phyloP scores from a whole-genome alignment of 352 stramenopile species.

The Phytopythium aichiense region DNA sequence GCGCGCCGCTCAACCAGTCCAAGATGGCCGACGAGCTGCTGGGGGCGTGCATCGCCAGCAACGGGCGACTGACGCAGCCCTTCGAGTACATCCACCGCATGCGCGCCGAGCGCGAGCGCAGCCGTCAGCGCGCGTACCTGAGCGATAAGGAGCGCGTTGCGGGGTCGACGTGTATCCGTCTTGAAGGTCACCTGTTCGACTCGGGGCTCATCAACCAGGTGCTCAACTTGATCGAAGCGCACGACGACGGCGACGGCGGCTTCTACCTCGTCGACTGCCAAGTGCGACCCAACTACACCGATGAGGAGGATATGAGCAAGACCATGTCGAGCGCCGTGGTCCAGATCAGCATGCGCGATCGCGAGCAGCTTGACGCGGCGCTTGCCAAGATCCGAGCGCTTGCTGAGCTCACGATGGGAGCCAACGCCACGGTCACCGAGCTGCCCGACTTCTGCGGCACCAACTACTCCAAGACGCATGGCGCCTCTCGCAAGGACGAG shows the following conservation, averaged over 20 bases:
- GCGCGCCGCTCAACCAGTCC: slow-evolving; percentile 40
- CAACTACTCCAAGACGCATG: slow-evolving; percentile 70
- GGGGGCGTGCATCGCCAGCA: slow-evolving; percentile 89
- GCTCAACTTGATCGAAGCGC: slow-evolving; percentile 91
- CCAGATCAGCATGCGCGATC: slow-evolving; percentile 75
- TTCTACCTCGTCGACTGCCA: slow-evolving; percentile 92
- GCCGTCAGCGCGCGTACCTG: slow-evolving; percentile 58
- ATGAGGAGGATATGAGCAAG: slow-evolving; percentile 10
- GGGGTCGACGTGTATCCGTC: slow-evolving; percentile 71
- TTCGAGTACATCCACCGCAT: slow-evolving; percentile 93
- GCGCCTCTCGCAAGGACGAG: slow-evolving; percentile 47
- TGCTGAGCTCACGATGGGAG: slow-evolving; percentile 75
- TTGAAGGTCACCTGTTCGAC: slow-evolving; percentile 96
- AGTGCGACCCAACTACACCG: slow-evolving; percentile 77
- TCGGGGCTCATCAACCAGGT: slow-evolving; percentile 95
- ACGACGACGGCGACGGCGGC: slow-evolving; percentile 47
- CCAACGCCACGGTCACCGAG: slow-evolving; percentile 83
- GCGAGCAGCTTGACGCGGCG: slow-evolving; percentile 77
- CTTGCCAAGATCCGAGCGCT: slow-evolving; percentile 85
- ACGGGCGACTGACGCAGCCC: slow-evolving; percentile 80
- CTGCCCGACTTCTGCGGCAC: slow-evolving; percentile 74
- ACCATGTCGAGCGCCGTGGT: slow-evolving; percentile 73
- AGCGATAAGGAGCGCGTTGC: slow-evolving; percentile 67
- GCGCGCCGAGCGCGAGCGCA: slow-evolving; percentile 77
- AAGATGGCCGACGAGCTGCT: slow-evolving; percentile 74